Conservation (phyloP, 805 yeast genomes). For the Groenewaldozyma salmanticensis region DNA sequence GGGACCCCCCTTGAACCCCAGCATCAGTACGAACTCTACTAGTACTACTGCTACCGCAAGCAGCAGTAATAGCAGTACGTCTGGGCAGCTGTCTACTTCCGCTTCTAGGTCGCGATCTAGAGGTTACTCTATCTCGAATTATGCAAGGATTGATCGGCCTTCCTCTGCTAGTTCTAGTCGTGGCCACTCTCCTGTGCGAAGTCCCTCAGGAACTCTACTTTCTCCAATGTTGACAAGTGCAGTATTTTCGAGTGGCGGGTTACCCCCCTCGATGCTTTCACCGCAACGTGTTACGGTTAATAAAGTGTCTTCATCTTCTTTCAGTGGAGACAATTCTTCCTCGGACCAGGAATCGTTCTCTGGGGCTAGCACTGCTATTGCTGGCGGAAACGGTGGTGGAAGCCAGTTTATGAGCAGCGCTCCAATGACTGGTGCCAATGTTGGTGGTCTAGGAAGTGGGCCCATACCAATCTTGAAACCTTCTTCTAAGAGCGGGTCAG, state of each 20-base stretch:
- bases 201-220: background rate
- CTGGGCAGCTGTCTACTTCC: no score
- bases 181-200: background rate
- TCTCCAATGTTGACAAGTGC: background rate
- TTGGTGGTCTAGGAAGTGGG: constrained; percentile 1
- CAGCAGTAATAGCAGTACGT: no score
- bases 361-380: no score
- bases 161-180: background rate
- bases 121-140: constrained; percentile 34
- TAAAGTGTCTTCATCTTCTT: no score
- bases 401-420: background rate
- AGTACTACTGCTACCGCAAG: no score
- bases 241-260: background rate
- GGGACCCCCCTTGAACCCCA: background rate
- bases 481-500: background rate
- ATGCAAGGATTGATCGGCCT: background rate
- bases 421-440: constrained; percentile 11
- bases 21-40: background rate
- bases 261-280: background rate
- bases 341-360: no score
- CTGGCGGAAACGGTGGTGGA: background rate
- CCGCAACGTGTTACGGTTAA: background rate
- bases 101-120: constrained; percentile 12
- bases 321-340: no score
- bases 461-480: constrained; percentile 2